Percentiles rank a stretch among this genome's conserved stretches.
phyloP scores from a whole-genome alignment of 805 yeast genomes.

The Debaryomyces hansenii region DNA sequence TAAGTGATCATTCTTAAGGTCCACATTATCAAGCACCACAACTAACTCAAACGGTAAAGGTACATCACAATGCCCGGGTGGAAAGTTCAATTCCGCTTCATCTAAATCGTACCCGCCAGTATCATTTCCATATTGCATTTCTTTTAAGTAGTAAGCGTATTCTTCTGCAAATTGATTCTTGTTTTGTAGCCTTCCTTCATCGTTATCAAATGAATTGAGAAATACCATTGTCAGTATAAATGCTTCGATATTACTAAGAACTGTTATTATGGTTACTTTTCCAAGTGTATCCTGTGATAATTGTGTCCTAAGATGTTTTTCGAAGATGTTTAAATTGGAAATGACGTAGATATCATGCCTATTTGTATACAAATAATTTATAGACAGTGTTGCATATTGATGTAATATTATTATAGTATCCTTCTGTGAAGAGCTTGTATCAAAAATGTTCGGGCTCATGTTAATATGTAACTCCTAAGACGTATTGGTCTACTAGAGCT shows the following conservation, averaged over 20 bases:
- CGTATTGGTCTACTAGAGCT: too few species aligned
- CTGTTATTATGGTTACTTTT: slow-evolving; percentile 6
- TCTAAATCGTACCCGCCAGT: not conserved
- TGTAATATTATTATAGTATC: slow-evolving; percentile 3
- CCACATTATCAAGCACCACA: slow-evolving; percentile 16
- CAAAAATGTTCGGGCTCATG: slow-evolving; percentile 2
- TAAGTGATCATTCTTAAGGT: slow-evolving; percentile 16
- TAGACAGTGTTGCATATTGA: slow-evolving; percentile 7
- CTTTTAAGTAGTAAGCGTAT: slow-evolving; percentile 4
- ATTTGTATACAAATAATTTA: slow-evolving; percentile 8
- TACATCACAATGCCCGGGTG: slow-evolving; percentile 22
- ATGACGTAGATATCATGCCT: slow-evolving; percentile 15
- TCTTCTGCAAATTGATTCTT: slow-evolving; percentile 5
- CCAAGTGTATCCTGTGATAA: not conserved
- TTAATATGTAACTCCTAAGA: too few species aligned
- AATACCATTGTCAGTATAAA: slow-evolving; percentile 12
- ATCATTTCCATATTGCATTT: slow-evolving; percentile 1
- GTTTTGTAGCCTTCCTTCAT: not conserved
- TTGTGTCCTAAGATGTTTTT: slow-evolving; percentile 8
- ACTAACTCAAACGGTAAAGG: slow-evolving; percentile 19
- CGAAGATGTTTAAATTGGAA: slow-evolving; percentile 12
- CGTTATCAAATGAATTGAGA: slow-evolving; percentile 5
- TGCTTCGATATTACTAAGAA: slow-evolving; percentile 8
- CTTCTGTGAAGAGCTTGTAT: not conserved
- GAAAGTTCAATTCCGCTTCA: slow-evolving; percentile 7